A percentile compares a stretch with the other conserved stretches of the same genome.
phyloP scores from a whole-genome alignment of 2,329 filamentous ascomycete genomes.

The Penicillium sp. region DNA sequence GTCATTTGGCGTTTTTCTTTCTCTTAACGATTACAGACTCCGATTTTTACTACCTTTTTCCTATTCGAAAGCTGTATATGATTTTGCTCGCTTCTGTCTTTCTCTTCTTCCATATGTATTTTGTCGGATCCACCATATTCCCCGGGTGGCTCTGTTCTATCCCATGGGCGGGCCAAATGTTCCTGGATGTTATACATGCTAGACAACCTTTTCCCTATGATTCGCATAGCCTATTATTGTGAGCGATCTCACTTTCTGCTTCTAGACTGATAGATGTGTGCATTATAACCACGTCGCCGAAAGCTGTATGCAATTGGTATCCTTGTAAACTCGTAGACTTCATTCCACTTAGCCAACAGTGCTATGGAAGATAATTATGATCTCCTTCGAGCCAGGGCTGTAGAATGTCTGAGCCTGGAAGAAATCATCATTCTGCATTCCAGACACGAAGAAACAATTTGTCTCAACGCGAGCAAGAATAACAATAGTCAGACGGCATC shows the following conservation, averaged over 20 bases:
- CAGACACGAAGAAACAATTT: neutral
- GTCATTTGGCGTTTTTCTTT: conserved; percentile 4
- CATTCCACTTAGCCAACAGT: neutral
- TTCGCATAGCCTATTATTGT: neutral
- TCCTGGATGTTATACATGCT: conserved; percentile 5
- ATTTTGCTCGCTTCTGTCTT: conserved; percentile 13
- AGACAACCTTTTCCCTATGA: conserved; percentile 2
- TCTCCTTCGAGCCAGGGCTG: conserved; percentile 4
- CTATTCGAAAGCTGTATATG: conserved; percentile 27
- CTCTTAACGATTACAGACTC: conserved; percentile 21
- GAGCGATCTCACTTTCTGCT: neutral
- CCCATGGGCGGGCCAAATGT: conserved; percentile 2
- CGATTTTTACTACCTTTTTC: conserved; percentile 23
- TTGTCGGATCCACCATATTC: conserved; percentile 21
- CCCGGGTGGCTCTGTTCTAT: conserved; percentile 18
- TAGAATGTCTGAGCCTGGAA: conserved; percentile 17
- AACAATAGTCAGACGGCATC: neutral
- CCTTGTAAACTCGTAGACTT: neutral
- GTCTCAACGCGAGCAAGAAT: neutral
- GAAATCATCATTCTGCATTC: conserved; percentile 17
- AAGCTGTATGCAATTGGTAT: neutral
- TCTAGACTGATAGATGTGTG: conserved; percentile 17
- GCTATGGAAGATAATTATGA: conserved; percentile 1
- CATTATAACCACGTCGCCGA: conserved; percentile 1
- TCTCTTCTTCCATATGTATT: conserved; percentile 6